Evolutionary conservation across 2,329 filamentous ascomycete genomes (phyloP), one percentile per base, ranked within the genome.

Genomic region (Fusarium sp.): DNA sequence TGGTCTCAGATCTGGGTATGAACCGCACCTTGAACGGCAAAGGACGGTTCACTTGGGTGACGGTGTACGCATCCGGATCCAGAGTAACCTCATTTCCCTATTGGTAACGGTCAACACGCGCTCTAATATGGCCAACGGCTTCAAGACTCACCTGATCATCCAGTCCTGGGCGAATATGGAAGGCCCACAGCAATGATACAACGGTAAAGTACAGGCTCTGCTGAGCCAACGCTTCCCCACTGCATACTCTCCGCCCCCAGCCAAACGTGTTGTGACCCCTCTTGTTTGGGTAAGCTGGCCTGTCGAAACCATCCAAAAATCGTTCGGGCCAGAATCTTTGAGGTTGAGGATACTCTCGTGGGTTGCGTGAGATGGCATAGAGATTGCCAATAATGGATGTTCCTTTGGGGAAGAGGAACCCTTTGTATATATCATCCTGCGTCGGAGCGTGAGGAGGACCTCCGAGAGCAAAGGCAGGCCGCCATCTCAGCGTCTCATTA

Each of bases 221-320:
- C 10, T 57, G 52, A 6, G 43, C 60, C 36, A 63, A n/a, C 10
- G 60, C 39, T 11, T 63, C 54, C n/a, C 60, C 60, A n/a, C 60
- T 63, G 48, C 60, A 63, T n/a, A 59, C 54, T 7, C 60, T 34
- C 6, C 60, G 40, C n/a, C 60, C 60, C 54, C 60, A 63, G 23
- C 60, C 60, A 50, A 63, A 63, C 10, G 41, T 43, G 16, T 63
- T 34, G 39, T 59, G 53, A 3, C 60, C 60, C 18, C 55, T 54
- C 30, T 46, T 54, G 23, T 63, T 63, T 8, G 60, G 60, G 48
- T 63, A 63, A 7, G 60, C 18, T n/a, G 60, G 60, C 31, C 46
- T 18, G 6, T 63, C 43, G 31, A 47, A 41, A 7, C 31, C 54
- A 16, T 63, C 60, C 2, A 63, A 40, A 41, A 59, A 63, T 5